Base-by-base conservation (phyloP, 768 basidiomycete genomes). In the Vararia minispora region DNA sequence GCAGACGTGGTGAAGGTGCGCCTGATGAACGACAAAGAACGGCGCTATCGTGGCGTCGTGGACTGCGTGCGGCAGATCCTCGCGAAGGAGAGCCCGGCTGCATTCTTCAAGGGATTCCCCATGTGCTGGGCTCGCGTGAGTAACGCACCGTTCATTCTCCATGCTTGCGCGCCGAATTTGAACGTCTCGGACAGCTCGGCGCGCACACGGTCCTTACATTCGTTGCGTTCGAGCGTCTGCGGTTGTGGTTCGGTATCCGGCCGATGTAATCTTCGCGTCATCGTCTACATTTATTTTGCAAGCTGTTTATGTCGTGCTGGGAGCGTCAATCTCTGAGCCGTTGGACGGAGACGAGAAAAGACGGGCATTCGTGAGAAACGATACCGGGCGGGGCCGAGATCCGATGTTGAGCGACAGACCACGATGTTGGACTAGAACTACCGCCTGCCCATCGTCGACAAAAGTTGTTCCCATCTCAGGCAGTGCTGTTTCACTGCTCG, bases 91-190 rank as follows among this genome's bases (percentile, higher is more conserved):
- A 59, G 60, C 1, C 52, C 49, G 8, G 41, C 54, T 35, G 57
- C 58, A 5, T 60, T 62, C 40, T 62, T 47, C 42, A 62, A 62
- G 42, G 60, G 60, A n/a, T 62, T 62, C 37, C 51, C 55, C n/a
- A 60, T 62, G 60, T 62, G 60, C 37, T 62, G 60, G 60, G 59
- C 58, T 9, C 41, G 60, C 32, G 60, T 60, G 37, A 29, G 59
- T 52, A 17, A 8, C 23, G 31, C 29, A 6, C 13, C 17, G 24
- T 35, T 39, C 17, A 42, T 21, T 18, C 28, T 30, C 34, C 12
- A 17, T 24, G n/a, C n/a, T 30, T 31, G 17, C 17, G 18, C 22
- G n/a, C n/a, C n/a, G n/a, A 9, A 22, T 17, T 37, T 13, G 29
- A n/a, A 24, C n/a, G 9, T 9, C 6, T 17, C 14, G n/a, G 11